phyloP scores from a whole-genome alignment of 257 asterid genomes.

The Forsythia viridissima region DNA sequence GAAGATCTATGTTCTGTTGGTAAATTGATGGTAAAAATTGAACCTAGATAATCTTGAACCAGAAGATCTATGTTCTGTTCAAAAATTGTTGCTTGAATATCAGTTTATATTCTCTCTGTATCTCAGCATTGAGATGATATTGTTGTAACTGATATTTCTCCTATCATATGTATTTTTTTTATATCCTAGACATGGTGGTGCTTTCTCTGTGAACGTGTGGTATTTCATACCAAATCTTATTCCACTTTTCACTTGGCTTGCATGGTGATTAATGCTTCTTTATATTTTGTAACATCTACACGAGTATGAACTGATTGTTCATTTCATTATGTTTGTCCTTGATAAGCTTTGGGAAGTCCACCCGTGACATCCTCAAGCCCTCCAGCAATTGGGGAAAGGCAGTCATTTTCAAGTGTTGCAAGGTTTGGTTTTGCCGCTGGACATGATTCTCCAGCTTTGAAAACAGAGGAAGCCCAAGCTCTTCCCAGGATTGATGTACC shows the following conservation, averaged over 20 bases:
- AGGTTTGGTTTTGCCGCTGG: constrained; percentile 96
- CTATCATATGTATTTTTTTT: background rate
- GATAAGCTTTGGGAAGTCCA: constrained; percentile 73
- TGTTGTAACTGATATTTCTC: background rate
- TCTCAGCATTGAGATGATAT: background rate
- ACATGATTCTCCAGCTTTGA: constrained; percentile 74
- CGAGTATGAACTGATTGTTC: constrained; percentile 15
- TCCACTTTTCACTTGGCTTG: background rate
- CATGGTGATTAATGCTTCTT: background rate
- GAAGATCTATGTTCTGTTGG: background rate
- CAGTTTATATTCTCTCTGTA: background rate
- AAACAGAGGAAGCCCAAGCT: constrained; percentile 35
- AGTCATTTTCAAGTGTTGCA: constrained; percentile 74
- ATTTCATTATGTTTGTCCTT: constrained; percentile 23
- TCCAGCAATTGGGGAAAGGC: constrained; percentile 53
- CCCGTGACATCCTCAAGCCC: constrained; percentile 58
- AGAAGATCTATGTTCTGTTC: background rate
- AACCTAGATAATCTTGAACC: background rate
- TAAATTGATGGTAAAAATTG: background rate
- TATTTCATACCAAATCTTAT: background rate
- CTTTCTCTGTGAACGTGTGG: background rate
- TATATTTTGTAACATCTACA: background rate
- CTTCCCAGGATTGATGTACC: constrained; percentile 28
- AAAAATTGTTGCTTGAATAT: background rate
- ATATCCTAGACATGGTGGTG: background rate